Conservation (phyloP, 225 moss, liverwort and hornwort species). For the Pseudisothecium myosuroides region DNA sequence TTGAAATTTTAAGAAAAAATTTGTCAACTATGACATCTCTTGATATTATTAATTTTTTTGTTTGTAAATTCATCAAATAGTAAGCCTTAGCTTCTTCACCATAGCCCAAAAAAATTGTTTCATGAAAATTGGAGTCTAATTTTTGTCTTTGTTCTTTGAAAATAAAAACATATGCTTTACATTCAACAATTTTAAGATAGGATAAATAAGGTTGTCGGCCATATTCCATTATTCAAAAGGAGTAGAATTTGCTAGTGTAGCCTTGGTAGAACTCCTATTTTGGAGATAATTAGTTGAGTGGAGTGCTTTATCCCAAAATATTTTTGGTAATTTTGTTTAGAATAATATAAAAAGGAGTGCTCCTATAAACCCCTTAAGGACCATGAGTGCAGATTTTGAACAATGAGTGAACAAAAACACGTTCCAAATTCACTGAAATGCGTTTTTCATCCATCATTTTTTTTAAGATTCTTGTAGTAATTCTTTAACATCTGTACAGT, state of each 20-base stretch:
- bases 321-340: background rate
- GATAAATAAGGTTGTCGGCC: background rate
- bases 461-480: too few species aligned
- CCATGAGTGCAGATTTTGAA: too few species aligned
- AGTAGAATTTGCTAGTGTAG: background rate
- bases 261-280: background rate
- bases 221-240: background rate
- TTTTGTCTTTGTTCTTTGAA: background rate
- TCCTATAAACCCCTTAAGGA: too few species aligned
- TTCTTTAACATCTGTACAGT: too few species aligned
- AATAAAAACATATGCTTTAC: background rate
- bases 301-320: background rate
- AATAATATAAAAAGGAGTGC: background rate
- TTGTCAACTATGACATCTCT: background rate
- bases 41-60: background rate
- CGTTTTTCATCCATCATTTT: too few species aligned
- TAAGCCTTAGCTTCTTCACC: background rate
- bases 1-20: background rate
- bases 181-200: background rate
- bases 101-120: background rate
- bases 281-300: background rate
- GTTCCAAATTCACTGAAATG: too few species aligned
- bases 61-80: background rate
- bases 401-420: too few species aligned
- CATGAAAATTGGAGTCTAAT: background rate